Evolutionary conservation across 2,329 filamentous ascomycete genomes (phyloP), one percentile per base, ranked within the genome.

Genomic region (Pseudogymnoascus sp.): DNA sequence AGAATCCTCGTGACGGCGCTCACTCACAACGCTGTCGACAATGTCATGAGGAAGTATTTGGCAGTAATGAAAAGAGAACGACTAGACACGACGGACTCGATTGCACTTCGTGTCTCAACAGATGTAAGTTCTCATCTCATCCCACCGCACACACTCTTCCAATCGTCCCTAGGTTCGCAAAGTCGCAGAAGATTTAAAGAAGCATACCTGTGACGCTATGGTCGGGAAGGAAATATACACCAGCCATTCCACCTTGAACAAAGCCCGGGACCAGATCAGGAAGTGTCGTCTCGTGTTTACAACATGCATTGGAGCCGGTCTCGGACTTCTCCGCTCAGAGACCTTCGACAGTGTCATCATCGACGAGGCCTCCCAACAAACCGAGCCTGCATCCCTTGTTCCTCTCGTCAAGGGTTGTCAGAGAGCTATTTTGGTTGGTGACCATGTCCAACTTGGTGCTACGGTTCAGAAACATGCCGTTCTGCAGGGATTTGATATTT

Each of bases 281-380:
- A 64, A 71, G 1, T 70, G 71, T 29, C 65, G 71, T 1, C 68
- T 78, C n/a, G 69, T 79, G 5, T 80, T 79, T 62, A 78, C 76
- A 0, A 79, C 76, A 0, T 79, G 77, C 60, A 74, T 73, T 18
- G 76, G 76, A 15, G 72, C 76, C 10, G 75, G 73, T 0, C 68
- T 79, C 0, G 76, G 76, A 0, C 65, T 80, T 3, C 71, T 79
- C 4, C 73, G 76, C 13, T 68, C 65, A 3, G 69, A 78, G 60
- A 29, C 58, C 0, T 78, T 79, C 60, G 70, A 74, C 33, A 73
- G 72, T 5, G 75, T 78, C 12, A 73, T 79, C 61, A 70, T 80
- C 4, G 76, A 79, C 61, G 77, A 80, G 68, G 77, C 78, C 5
- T 80, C 77, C 2, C 77, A 80, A 63, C 76, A 76, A 61, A 78